These are phyloP conservation scores for Macrolepiota fuliginosa DNA, from an alignment of 768 basidiomycete genomes.

Conservation along the genomic window DNA sequence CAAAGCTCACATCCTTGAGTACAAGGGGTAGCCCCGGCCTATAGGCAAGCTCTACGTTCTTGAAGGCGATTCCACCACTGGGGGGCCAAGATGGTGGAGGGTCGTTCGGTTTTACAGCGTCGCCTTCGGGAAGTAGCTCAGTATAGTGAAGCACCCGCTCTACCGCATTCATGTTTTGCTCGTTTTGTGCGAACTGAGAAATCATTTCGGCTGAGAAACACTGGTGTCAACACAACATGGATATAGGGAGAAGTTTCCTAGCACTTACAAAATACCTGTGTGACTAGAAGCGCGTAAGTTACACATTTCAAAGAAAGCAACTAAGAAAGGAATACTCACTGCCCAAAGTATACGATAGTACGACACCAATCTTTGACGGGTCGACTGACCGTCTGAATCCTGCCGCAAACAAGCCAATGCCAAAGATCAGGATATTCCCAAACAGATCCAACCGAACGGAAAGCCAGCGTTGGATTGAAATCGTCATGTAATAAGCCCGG, in stretches of 20 bases:
- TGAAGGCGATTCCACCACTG: conserved; percentile 52
- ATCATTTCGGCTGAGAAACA: conserved; percentile 47
- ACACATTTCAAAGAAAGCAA: not conserved
- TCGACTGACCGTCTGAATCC: conserved; percentile 46
- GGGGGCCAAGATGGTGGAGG: conserved; percentile 49
- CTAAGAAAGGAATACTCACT: conserved; percentile 30
- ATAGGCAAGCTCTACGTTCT: conserved; percentile 55
- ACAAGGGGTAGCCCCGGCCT: conserved; percentile 64
- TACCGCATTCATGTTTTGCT: conserved; percentile 73
- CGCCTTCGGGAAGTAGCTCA: conserved; percentile 57
- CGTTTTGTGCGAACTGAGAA: conserved; percentile 54
- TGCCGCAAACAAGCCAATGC: conserved; percentile 68
- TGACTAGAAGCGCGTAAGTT: conserved; percentile 28
- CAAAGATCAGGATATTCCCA: conserved; percentile 64
- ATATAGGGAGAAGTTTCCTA: not conserved
- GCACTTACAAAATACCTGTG: conserved; percentile 42
- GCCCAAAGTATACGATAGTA: conserved; percentile 47
- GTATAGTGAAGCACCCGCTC: conserved; percentile 71
- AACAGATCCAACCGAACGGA: conserved; percentile 63
- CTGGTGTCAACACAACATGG: not conserved
- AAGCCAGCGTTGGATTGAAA: conserved; percentile 67
- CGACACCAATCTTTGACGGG: conserved; percentile 50
- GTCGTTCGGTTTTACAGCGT: conserved; percentile 37
- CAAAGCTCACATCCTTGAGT: conserved; percentile 56
- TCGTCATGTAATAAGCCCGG: conserved; percentile 61